These are phyloP conservation scores for Stromatinia cepivora DNA, from an alignment of 2,329 filamentous ascomycete species.

Conservation along the genomic window DNA sequence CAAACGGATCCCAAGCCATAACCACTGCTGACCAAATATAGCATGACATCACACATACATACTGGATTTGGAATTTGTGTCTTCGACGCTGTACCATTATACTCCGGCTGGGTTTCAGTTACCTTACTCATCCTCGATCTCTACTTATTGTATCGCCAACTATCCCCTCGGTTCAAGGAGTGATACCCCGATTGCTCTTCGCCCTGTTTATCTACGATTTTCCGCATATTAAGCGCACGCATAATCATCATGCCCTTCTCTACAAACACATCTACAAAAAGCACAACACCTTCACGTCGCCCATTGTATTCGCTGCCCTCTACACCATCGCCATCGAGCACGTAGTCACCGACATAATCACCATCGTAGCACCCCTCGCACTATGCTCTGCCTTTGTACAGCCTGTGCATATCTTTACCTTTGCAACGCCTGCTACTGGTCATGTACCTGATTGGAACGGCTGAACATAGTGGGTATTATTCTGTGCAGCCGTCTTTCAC, in stretches of 20 bases:
- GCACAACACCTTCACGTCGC: constrained; percentile 58
- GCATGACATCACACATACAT: not conserved
- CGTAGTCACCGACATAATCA: constrained; percentile 53
- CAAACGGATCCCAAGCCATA: not conserved
- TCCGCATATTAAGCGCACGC: constrained; percentile 57
- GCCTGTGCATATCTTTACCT: not conserved
- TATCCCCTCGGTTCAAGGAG: not conserved
- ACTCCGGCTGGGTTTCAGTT: not conserved
- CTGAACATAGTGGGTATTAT: not conserved
- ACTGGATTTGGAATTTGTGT: not conserved
- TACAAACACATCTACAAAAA: constrained; percentile 56
- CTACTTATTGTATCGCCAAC: not conserved
- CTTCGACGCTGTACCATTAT: not conserved
- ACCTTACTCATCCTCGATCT: not conserved
- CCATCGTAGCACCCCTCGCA: constrained; percentile 48
- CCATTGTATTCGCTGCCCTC: constrained; percentile 55
- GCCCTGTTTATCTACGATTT: constrained; percentile 43
- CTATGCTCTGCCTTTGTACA: not conserved
- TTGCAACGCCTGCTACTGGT: not conserved
- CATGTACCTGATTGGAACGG: not conserved
- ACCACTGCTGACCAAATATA: not conserved
- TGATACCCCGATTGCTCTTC: not conserved
- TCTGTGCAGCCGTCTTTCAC: not conserved
- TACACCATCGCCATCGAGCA: constrained; percentile 60
- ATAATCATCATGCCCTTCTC: constrained; percentile 51